Percentiles rank a stretch among this genome's conserved stretches.
These are phyloP conservation scores for Arachis monticola DNA, from an alignment of 331 rosid genomes.

Conservation along the genomic window DNA sequence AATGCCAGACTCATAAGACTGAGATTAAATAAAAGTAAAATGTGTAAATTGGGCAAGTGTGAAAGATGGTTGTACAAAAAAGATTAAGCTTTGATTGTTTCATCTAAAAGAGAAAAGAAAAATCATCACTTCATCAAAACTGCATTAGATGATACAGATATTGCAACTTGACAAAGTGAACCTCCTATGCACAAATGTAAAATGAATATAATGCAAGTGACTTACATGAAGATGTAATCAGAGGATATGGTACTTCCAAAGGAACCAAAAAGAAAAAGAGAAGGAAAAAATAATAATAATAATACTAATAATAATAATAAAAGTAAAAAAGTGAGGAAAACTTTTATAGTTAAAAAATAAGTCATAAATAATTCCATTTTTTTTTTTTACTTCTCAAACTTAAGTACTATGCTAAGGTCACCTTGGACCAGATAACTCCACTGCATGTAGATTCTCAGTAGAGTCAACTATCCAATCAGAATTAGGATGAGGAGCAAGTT, in stretches of 20 bases:
- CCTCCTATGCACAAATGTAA: conserved; percentile 83
- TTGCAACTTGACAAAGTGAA: conserved; percentile 57
- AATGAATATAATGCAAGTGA: conserved; percentile 69
- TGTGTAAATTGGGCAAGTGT: conserved; percentile 33
- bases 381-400: conserved; percentile 27
- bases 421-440: conserved; percentile 99
- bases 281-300: neutral
- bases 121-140: conserved; percentile 52
- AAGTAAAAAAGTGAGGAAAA: conserved; percentile 25
- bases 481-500: conserved; percentile 85
- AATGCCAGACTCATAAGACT: neutral
- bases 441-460: conserved; percentile 95
- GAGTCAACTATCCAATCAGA: conserved; percentile 98
- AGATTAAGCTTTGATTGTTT: conserved; percentile 51
- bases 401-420: conserved; percentile 60
- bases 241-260: conserved; percentile 50
- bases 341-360: conserved; percentile 52
- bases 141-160: conserved; percentile 60
- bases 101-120: conserved; percentile 35
- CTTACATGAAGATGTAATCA: conserved; percentile 60
- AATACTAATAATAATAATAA: too few species aligned
- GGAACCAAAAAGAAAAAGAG: conserved; percentile 5
- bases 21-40: conserved; percentile 9
- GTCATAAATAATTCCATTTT: conserved; percentile 55
- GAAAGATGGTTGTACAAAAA: conserved; percentile 42